A percentile compares a stretch with the other conserved stretches of the same genome.
These are phyloP conservation scores for Mortierella sp. DNA, from an alignment of 371 early-diverging fungal genomes.

Conservation along the genomic window DNA sequence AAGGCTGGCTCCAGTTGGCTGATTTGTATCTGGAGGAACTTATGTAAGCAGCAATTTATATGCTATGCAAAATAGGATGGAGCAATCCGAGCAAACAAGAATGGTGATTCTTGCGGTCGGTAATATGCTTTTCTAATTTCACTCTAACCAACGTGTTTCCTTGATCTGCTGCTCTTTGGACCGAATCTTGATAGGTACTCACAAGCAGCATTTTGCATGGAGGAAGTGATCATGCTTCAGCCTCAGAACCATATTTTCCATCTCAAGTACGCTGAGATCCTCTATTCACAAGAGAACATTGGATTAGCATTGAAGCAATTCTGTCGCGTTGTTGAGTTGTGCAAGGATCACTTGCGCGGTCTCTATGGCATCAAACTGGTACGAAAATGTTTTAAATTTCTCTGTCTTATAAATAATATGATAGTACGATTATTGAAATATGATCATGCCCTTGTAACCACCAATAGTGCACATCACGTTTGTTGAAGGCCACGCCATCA, in stretches of 20 bases:
- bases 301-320: slow-evolving; percentile 79
- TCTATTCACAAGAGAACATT: slow-evolving; percentile 73
- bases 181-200: slow-evolving; percentile 57
- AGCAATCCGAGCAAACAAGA: not conserved
- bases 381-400: slow-evolving; percentile 25
- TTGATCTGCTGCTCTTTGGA: not conserved
- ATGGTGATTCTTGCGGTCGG: not conserved
- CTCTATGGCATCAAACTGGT: slow-evolving; percentile 83
- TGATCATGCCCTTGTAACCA: not conserved
- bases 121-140: not conserved
- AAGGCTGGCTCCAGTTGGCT: slow-evolving; percentile 90
- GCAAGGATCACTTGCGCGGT: slow-evolving; percentile 79
- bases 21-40: slow-evolving; percentile 75
- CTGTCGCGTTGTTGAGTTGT: slow-evolving; percentile 81
- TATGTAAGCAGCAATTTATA: slow-evolving; percentile 69
- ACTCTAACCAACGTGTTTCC: not conserved
- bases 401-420: slow-evolving; percentile 48
- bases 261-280: slow-evolving; percentile 89
- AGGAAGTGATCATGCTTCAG: slow-evolving; percentile 88
- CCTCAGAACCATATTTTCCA: slow-evolving; percentile 88
- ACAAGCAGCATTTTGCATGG: slow-evolving; percentile 91
- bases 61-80: not conserved
- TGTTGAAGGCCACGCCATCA: slow-evolving; percentile 44
- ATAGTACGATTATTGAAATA: slow-evolving; percentile 24
- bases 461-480: slow-evolving; percentile 35